Evolutionary conservation across 495 filamentous ascomycete genomes (phyloP).

Genomic region (Zalerion maritima): DNA sequence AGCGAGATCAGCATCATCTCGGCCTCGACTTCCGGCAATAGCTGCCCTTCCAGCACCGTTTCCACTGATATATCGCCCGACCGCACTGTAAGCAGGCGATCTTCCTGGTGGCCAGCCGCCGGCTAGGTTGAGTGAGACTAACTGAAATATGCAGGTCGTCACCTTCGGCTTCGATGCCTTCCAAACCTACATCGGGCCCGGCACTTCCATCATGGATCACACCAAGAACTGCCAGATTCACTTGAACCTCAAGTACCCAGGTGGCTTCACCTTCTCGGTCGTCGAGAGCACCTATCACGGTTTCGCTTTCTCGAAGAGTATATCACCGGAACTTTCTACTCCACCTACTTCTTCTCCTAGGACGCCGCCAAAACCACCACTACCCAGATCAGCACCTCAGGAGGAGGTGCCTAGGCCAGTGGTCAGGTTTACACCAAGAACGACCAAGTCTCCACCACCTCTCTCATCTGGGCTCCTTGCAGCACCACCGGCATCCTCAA

Average conservation of each 20-base stretch:
- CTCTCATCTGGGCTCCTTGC: conserved; percentile 41
- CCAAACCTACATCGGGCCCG: conserved; percentile 41
- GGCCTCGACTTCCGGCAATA: conserved; percentile 45
- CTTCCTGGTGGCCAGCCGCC: conserved; percentile 5
- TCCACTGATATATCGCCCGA: conserved; percentile 34
- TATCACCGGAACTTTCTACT: conserved; percentile 39
- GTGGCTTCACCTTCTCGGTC: conserved; percentile 43
- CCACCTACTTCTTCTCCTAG: conserved; percentile 45
- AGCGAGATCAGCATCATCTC: conserved; percentile 34
- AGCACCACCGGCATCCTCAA: conserved; percentile 41
- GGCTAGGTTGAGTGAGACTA: no score
- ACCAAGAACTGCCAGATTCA: conserved; percentile 49
- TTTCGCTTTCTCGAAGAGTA: conserved; percentile 35
- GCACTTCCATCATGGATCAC: conserved; percentile 18
- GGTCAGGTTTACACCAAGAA: conserved; percentile 45
- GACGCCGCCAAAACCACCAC: conserved; percentile 30
- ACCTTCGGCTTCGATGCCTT: conserved; percentile 42
- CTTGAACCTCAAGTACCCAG: conserved; percentile 41
- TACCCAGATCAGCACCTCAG: conserved; percentile 33
- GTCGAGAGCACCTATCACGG: conserved; percentile 43
- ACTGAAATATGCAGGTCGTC: conserved; percentile 25
- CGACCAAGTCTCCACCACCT: conserved; percentile 35
- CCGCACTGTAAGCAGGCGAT: conserved; percentile 27
- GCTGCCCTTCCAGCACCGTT: conserved; percentile 38
- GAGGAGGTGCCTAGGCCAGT: conserved; percentile 27